Percentiles rank a stretch among this genome's conserved stretches.
These are phyloP conservation scores for Exidia glandulosa DNA, from an alignment of 768 basidiomycete species.

Conservation along the genomic window DNA sequence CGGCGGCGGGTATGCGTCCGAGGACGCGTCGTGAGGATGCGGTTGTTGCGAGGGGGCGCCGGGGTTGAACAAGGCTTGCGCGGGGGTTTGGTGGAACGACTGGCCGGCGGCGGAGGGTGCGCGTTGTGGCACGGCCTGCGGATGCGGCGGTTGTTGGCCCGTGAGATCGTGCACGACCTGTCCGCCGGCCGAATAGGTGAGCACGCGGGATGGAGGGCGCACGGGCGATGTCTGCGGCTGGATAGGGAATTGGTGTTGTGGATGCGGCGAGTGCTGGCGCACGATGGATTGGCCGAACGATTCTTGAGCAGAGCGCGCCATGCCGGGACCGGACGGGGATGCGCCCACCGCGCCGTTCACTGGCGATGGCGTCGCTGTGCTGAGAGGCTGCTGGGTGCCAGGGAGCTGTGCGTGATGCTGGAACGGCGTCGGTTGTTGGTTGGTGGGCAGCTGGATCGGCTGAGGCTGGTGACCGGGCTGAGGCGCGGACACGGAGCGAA, in stretches of 20 bases:
- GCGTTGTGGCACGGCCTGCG: neutral
- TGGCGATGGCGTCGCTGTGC: neutral
- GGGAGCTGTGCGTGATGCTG: too few relatives aligned
- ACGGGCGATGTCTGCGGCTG: too few relatives aligned
- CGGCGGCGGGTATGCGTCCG: neutral
- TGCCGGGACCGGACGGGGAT: too few relatives aligned
- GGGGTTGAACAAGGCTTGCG: neutral
- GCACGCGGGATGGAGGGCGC: neutral
- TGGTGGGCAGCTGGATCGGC: neutral
- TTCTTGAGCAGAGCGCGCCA: too few relatives aligned
- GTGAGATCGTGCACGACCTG: neutral
- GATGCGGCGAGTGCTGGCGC: neutral
- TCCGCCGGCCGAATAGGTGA: neutral
- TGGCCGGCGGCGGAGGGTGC: neutral
- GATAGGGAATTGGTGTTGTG: too few relatives aligned
- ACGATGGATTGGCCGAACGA: too few relatives aligned
- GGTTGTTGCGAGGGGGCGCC: neutral
- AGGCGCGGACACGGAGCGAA: neutral
- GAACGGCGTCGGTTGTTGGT: neutral
- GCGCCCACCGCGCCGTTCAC: too few relatives aligned
- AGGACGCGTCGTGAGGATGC: neutral
- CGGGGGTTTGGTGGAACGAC: neutral
- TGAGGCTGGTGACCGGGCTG: neutral
- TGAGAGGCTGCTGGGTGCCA: conserved; percentile 7
- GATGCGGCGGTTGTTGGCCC: neutral